Evolutionary conservation across 1,284 basidiomycete genomes (phyloP), one percentile per base, ranked within the genome.

Genomic region (Tilletiopsis washingtonensis): DNA sequence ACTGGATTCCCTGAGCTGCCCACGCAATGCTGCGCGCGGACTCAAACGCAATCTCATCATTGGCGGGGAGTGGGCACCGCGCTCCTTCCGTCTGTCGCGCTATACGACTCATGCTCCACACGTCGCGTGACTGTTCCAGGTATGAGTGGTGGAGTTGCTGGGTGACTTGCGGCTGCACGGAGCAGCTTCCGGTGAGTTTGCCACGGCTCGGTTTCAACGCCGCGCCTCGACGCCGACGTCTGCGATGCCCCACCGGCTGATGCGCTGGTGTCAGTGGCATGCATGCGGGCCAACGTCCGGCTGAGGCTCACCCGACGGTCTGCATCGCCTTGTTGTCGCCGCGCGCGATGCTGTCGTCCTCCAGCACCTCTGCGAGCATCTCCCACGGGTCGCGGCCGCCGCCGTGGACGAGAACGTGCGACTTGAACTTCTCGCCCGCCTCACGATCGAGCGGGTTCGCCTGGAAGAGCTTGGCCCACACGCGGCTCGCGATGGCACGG

Each of bases 321-420:
- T 52, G 36, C 50, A 52, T 52, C 12, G 50, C 50, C n/a, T 34
- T n/a, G 26, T 26, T 15, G 36, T 80, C 38, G 81, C 78, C 91
- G 97, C 96, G 0, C 40, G 77, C 78, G 27, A 91, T 70, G 42
- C 79, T 76, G 0, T 84, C 83, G 0, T 81, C 78, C 29, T 80
- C 76, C 4, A 97, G 75, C 29, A 96, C 70, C 1, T 78, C 77
- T n/a, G 84, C 82, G 0, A 97, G 81, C 86, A 96, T 91, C 59
- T 80, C 76, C 93, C 93, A 98, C 0, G 93, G 89, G 65, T 97
- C 88, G 68, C 81, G 85, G 0, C 88, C 90, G 1, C 94, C 94
- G 1, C 93, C 93, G 66, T 81, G 85, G 46, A 77, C 78, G 39
- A 98, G 69, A 4, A 97, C 78, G 47, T 86, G 82, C 3, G 73